phyloP scores from a whole-genome alignment of 2,329 filamentous ascomycete genomes.

The Aureobasidium uvarum region DNA sequence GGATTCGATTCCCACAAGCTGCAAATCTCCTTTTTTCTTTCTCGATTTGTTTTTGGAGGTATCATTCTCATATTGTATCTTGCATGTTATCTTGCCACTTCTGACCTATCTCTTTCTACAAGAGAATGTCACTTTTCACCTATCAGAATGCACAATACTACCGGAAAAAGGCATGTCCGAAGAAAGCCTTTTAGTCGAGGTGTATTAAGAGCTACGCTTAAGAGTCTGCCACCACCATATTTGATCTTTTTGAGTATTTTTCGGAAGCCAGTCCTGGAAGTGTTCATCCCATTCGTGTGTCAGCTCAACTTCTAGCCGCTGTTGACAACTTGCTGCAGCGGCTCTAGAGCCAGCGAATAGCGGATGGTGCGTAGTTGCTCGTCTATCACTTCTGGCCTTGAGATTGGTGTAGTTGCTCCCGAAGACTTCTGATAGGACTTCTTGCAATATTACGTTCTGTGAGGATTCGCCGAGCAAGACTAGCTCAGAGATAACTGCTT shows the following conservation, averaged over 20 bases:
- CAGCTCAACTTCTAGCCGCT: not conserved
- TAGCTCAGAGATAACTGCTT: not conserved
- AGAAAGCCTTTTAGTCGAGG: too few species aligned
- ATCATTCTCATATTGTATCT: too few species aligned
- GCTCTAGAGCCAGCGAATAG: not conserved
- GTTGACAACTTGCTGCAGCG: not conserved
- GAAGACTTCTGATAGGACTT: not conserved
- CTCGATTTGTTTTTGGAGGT: too few species aligned
- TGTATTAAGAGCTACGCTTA: not conserved
- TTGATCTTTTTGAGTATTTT: not conserved
- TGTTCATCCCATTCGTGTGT: not conserved
- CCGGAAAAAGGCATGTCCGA: too few species aligned
- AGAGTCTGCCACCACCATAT: not conserved
- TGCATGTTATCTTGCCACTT: too few species aligned
- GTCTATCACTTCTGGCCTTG: not conserved
- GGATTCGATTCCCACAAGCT: not conserved
- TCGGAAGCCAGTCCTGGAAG: not conserved
- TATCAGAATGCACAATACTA: too few species aligned
- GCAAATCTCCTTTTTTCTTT: not conserved
- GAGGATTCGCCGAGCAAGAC: constrained; percentile 3
- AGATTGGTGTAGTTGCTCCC: not conserved
- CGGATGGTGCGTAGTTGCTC: not conserved
- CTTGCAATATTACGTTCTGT: not conserved
- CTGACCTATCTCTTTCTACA: too few species aligned
- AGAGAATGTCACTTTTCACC: too few species aligned